phyloP scores from a whole-genome alignment of 257 asterid species.

The Verbena officinalis region DNA sequence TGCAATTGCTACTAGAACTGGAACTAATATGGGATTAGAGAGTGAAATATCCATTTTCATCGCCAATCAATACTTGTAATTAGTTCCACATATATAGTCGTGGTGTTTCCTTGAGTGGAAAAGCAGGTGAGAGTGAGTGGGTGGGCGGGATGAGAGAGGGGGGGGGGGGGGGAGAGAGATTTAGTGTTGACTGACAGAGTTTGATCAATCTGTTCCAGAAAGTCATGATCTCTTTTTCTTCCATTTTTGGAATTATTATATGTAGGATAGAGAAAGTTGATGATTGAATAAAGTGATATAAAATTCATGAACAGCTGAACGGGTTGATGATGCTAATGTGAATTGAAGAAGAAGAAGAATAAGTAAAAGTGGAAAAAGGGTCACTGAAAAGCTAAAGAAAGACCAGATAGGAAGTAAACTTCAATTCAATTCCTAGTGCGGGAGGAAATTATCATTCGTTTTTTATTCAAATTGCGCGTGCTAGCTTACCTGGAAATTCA shows the following conservation, averaged over 20 bases:
- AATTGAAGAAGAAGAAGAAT: too few species aligned
- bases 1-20: conserved; percentile 34
- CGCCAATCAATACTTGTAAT: not conserved
- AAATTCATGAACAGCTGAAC: too few species aligned
- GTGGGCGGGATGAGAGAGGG: too few species aligned
- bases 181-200: not conserved
- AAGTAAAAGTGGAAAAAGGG: too few species aligned
- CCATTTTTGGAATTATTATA: not conserved
- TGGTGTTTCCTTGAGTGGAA: not conserved
- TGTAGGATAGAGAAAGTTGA: not conserved
- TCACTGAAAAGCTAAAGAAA: not conserved
- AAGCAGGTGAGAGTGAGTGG: not conserved
- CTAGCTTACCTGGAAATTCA: too few species aligned
- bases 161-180: not conserved
- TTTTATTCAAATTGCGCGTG: not conserved
- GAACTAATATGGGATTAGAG: not conserved
- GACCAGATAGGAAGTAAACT: not conserved
- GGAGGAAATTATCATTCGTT: not conserved
- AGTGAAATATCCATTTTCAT: conserved; percentile 21
- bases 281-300: not conserved
- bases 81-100: not conserved
- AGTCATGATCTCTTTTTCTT: not conserved
- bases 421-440: not conserved
- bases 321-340: too few species aligned
- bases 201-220: not conserved